Evolutionary conservation across 495 filamentous ascomycete genomes (phyloP).

Genomic region (Hypoxylon subgilvum): DNA sequence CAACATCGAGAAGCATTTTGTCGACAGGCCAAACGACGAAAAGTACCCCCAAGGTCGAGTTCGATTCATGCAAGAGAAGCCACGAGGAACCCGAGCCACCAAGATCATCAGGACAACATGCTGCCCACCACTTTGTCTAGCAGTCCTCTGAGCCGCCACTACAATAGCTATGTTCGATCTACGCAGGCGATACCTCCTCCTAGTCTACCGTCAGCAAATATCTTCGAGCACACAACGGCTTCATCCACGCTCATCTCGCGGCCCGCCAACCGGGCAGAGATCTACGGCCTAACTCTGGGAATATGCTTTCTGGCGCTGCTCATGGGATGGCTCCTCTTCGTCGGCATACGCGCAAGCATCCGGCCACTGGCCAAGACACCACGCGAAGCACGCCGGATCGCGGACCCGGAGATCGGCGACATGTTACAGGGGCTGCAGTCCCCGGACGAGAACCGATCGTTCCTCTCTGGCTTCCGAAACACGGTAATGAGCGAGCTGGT

Average conservation of each 20-base stretch:
- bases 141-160: neutral
- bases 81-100: neutral
- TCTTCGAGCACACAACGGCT: slow-evolving; percentile 1
- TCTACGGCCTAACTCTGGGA: slow-evolving; percentile 20
- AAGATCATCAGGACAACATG: slow-evolving; percentile 12
- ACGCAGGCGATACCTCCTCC: neutral
- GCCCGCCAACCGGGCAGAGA: slow-evolving; percentile 9
- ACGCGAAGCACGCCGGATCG: neutral
- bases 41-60: neutral
- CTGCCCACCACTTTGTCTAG: neutral
- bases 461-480: slow-evolving; percentile 17
- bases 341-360: slow-evolving; percentile 2
- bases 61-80: neutral
- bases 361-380: neutral
- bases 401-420: slow-evolving; percentile 3
- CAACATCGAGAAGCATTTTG: slow-evolving; percentile 13
- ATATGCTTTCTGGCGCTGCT: slow-evolving; percentile 21
- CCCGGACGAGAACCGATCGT: neutral
- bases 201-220: neutral
- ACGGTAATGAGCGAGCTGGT: slow-evolving; percentile 11
- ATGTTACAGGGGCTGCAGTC: neutral
- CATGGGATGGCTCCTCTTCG: slow-evolving; percentile 17
- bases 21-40: slow-evolving; percentile 9
- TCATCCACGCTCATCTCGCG: neutral
- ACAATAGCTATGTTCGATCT: neutral